Evolutionary conservation across 73 alveolate species (phyloP), one percentile per base, ranked within the genome.

Genomic region (Tetrahymena elliotti): DNA sequence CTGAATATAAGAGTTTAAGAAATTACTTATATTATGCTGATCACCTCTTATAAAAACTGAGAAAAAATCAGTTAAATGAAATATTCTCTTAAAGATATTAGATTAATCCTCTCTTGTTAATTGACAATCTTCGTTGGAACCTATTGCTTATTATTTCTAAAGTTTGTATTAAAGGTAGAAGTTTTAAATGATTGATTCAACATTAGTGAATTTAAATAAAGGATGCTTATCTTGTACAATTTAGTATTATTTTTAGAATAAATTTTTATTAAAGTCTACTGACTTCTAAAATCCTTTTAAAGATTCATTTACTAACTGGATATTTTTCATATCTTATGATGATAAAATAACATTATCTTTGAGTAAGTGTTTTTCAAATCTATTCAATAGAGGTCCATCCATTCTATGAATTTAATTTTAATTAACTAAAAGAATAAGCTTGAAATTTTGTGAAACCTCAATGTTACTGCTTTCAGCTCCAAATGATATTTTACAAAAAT

Each of bases 401-500:
- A 68, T 68, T n/a, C 88, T 68, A 27, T 68, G 88, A 68, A 68
- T 31, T 68, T 68, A 68, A 31, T 93, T 93, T 68, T 93, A 53
- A 10, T 38, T 35, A 8, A 36, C 94, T 35, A 93, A 34, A 24
- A 93, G 34, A 24, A 52, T 54, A 2, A 68, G 20, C 38, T 68
- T 68, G 36, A 68, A 68, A 35, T 38, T 47, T 37, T 93, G 13
- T 20, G 92, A 93, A 12, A 40, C 84, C 47, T 93, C 84, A 7
- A 39, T 93, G 15, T 93, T 93, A 52, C 92, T 93, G 38, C 84
- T 68, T 22, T 93, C 54, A 33, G 96, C 96, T 35, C 96, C 96
- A 22, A 93, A 35, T 9, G 96, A 41, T 83, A 93, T 82, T 93
- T 54, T 52, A 22, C 96, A 93, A 35, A 68, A 93, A 31, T 68